phyloP scores from a whole-genome alignment of 495 filamentous ascomycete genomes.

The Pyrenula aspistea region DNA sequence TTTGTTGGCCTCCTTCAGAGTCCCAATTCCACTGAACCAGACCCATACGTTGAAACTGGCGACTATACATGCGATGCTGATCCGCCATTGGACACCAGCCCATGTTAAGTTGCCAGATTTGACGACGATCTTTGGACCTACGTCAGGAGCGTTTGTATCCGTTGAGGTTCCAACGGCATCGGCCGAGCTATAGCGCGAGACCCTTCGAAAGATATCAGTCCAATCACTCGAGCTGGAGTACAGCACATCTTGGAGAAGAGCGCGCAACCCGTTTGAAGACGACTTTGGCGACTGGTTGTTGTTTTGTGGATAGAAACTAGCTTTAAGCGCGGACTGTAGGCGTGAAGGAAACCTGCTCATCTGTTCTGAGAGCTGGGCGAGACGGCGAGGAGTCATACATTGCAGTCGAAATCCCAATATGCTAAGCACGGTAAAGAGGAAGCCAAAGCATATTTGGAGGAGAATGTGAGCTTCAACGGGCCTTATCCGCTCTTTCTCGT shows the following conservation, averaged over 20 bases:
- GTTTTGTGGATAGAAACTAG: no score
- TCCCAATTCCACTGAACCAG: neutral
- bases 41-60: neutral
- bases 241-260: no score
- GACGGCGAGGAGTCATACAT: constrained; percentile 5
- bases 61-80: neutral
- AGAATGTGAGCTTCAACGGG: constrained; percentile 11
- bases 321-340: neutral
- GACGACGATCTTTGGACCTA: no score
- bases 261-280: no score
- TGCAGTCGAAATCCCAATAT: constrained; percentile 9
- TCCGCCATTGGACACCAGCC: neutral
- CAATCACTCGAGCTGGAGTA: neutral
- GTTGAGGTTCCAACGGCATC: no score
- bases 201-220: neutral
- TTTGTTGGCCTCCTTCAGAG: neutral
- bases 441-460: constrained; percentile 11
- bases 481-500: constrained; percentile 1
- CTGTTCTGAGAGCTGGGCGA: constrained; percentile 1
- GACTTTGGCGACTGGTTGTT: no score
- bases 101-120: neutral
- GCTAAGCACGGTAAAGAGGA: constrained; percentile 10
- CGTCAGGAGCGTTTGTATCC: no score
- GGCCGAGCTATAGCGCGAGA: no score
- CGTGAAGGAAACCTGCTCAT: neutral